A percentile compares a stretch with the other conserved stretches of the same genome.
phyloP scores from a whole-genome alignment of 257 asterid genomes.

The Paulownia fortunei region DNA sequence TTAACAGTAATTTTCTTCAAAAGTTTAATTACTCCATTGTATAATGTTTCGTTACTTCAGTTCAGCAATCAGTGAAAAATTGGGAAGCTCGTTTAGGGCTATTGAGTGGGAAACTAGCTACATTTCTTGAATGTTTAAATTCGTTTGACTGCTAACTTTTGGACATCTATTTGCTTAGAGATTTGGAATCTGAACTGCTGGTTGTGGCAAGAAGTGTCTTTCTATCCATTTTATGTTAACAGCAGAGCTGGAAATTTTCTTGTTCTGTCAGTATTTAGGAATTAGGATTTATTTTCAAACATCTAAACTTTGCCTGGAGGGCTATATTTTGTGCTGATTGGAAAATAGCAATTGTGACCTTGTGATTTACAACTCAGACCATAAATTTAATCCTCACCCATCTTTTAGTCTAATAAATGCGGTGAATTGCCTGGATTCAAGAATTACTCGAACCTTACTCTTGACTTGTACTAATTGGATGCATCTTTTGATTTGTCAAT shows the following conservation, averaged over 20 bases:
- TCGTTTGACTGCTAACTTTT: background rate
- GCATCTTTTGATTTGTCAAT: background rate
- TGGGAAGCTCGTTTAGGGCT: background rate
- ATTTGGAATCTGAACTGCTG: background rate
- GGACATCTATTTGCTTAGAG: background rate
- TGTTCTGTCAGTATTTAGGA: conserved; percentile 1
- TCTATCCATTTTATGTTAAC: background rate
- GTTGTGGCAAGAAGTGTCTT: background rate
- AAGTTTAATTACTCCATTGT: background rate
- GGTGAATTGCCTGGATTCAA: background rate
- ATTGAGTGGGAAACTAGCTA: background rate
- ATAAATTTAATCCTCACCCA: background rate
- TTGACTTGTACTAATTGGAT: background rate
- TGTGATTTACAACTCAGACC: background rate
- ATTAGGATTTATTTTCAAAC: background rate
- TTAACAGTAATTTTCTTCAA: background rate
- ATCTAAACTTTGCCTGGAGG: background rate
- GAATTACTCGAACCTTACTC: background rate
- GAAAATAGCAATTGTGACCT: background rate
- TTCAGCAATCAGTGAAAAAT: background rate
- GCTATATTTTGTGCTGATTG: background rate
- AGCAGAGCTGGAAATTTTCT: background rate
- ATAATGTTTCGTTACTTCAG: background rate
- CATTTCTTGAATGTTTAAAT: conserved; percentile 6
- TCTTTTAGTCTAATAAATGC: background rate